Conservation (phyloP, 495 filamentous ascomycete genomes). For the Podospora comata region DNA sequence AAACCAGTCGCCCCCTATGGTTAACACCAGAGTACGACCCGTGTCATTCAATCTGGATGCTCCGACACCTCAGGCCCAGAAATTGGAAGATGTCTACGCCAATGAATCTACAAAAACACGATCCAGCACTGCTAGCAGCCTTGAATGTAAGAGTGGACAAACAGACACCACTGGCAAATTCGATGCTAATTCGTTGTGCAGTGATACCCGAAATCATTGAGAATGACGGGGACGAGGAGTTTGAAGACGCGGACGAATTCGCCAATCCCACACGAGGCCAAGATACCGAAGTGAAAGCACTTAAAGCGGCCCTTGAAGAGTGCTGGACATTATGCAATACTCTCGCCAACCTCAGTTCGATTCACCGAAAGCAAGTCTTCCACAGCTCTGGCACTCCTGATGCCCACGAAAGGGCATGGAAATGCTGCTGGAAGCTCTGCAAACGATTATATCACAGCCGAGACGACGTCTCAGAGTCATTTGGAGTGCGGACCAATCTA, state of each 20-base stretch:
- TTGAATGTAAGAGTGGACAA: conserved; percentile 60
- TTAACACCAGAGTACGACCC: conserved; percentile 66
- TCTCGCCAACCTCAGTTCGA: conserved; percentile 76
- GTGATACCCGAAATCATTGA: conserved; percentile 51
- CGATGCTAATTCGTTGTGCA: conserved; percentile 20
- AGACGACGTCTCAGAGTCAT: conserved; percentile 63
- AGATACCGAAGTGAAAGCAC: conserved; percentile 61
- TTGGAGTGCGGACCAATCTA: conserved; percentile 71
- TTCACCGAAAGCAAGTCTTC: conserved; percentile 76
- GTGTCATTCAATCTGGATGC: conserved; percentile 62
- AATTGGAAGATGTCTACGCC: conserved; percentile 59
- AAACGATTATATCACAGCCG: conserved; percentile 80
- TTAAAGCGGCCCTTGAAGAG: conserved; percentile 76
- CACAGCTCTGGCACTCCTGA: conserved; percentile 65
- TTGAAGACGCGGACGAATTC: conserved; percentile 44
- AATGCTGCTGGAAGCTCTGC: conserved; percentile 87
- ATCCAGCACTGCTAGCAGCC: conserved; percentile 57
- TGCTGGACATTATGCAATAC: conserved; percentile 96
- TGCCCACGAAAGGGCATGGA: conserved; percentile 81
- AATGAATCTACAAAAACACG: conserved; percentile 41
- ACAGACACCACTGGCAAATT: background rate
- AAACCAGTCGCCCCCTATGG: conserved; percentile 55
- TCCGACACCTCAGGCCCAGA: conserved; percentile 80
- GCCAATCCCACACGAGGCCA: conserved; percentile 45
- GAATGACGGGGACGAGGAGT: conserved; percentile 40